Evolutionary conservation across 345 rosid genomes (phyloP).

Genomic region (Heritiera fomes): DNA sequence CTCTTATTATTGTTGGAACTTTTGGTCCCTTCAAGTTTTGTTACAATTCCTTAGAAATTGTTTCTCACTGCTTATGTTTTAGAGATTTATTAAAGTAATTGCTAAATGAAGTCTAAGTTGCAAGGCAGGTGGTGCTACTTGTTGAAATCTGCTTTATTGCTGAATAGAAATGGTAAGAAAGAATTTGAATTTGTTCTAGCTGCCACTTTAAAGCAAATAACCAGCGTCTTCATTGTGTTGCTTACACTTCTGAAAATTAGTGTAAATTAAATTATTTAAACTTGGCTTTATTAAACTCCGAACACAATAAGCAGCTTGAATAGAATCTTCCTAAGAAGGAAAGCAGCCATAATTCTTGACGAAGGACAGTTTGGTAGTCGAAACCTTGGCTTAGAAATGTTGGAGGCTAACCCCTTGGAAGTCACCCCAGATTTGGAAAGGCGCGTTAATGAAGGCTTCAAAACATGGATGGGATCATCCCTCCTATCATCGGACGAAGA

Average conservation of each 20-base stretch:
- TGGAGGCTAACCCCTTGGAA: conserved; percentile 70
- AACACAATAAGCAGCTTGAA: not conserved
- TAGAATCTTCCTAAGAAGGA: conserved; percentile 61
- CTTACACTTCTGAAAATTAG: not conserved
- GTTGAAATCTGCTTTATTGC: not conserved
- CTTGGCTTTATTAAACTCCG: not conserved
- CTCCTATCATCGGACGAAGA: conserved; percentile 86
- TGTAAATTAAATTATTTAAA: not conserved
- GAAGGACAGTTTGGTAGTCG: conserved; percentile 62
- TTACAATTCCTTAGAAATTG: not conserved
- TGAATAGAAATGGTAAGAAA: not conserved
- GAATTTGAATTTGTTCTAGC: conserved; percentile 7
- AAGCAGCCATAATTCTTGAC: conserved; percentile 65
- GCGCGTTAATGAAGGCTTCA: conserved; percentile 81
- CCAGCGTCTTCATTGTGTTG: not conserved
- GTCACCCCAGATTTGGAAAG: conserved; percentile 80
- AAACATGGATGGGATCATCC: conserved; percentile 90
- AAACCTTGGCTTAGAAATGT: conserved; percentile 81
- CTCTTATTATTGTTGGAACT: not conserved
- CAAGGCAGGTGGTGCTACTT: not conserved
- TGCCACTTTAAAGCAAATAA: not conserved
- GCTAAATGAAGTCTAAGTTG: not conserved
- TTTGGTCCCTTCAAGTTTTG: not conserved
- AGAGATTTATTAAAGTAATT: not conserved
- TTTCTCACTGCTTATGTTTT: conserved; percentile 2